These are phyloP conservation scores for Pythium oligandrum DNA, from an alignment of 352 stramenopile species.

Conservation along the genomic window DNA sequence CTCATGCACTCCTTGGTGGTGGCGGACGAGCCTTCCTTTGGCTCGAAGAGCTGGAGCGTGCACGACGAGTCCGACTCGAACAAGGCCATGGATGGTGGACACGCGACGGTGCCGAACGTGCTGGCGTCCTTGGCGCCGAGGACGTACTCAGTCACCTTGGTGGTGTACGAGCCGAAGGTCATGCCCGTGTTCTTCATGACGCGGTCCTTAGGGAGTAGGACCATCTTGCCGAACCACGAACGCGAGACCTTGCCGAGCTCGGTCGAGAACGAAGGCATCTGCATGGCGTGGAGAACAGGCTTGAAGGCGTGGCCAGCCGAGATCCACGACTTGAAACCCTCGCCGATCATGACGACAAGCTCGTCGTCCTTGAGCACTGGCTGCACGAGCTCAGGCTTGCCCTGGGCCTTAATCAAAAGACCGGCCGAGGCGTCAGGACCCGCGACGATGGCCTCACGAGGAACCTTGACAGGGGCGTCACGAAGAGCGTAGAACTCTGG, in stretches of 20 bases:
- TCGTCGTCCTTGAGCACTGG: conserved; percentile 15
- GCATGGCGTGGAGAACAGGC: conserved; percentile 16
- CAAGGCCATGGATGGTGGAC: conserved; percentile 7
- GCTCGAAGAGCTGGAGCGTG: conserved; percentile 12
- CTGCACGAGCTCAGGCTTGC: conserved; percentile 9
- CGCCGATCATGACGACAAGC: conserved; percentile 21
- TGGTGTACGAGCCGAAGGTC: conserved; percentile 15
- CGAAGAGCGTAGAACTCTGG: conserved; percentile 15
- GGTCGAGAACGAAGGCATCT: conserved; percentile 16
- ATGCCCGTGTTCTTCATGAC: conserved; percentile 12
- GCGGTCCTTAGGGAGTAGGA: conserved; percentile 17
- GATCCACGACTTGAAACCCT: conserved; percentile 15
- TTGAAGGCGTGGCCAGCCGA: conserved; percentile 6
- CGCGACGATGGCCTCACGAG: conserved; percentile 6
- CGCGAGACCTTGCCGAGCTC: conserved; percentile 7
- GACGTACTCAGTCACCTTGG: conserved; percentile 12
- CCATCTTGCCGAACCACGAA: conserved; percentile 17
- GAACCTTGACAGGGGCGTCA: not conserved
- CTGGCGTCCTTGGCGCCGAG: conserved; percentile 1
- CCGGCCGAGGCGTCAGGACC: conserved; percentile 9
- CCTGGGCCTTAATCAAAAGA: conserved; percentile 13
- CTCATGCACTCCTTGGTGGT: conserved; percentile 11
- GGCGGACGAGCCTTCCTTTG: not conserved
- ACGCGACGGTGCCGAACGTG: conserved; percentile 12
- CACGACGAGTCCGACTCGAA: conserved; percentile 16